These are phyloP conservation scores for Aspergillaceae sp. DNA, from an alignment of 2,329 filamentous ascomycete species.

Conservation along the genomic window DNA sequence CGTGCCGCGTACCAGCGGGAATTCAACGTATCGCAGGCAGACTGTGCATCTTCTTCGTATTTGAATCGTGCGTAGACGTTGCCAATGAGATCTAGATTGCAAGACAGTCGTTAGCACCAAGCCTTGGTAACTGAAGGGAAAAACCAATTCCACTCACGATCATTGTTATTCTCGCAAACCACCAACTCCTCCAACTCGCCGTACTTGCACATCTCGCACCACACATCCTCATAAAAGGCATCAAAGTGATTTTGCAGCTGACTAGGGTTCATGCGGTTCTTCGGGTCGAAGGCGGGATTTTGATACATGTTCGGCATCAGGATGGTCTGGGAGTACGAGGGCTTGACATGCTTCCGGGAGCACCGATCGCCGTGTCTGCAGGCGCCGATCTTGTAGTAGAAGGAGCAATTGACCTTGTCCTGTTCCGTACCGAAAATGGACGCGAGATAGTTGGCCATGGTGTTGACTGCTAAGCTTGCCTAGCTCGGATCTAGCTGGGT, in stretches of 20 bases:
- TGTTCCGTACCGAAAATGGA: slow-evolving; percentile 99
- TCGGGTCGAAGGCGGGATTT: slow-evolving; percentile 93
- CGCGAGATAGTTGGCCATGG: slow-evolving; percentile 95
- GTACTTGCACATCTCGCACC: slow-evolving; percentile 99
- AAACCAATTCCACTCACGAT: slow-evolving; percentile 52
- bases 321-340: slow-evolving; percentile 94
- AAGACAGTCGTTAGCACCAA: slow-evolving; percentile 7
- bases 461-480: slow-evolving; percentile 10
- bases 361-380: slow-evolving; percentile 98
- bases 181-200: slow-evolving; percentile 96
- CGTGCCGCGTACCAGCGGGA: slow-evolving; percentile 92
- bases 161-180: slow-evolving; percentile 99
- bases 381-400: slow-evolving; percentile 99
- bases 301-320: slow-evolving; percentile 98
- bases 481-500: background rate
- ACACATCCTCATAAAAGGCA: slow-evolving; percentile 99
- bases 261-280: slow-evolving; percentile 90
- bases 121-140: background rate
- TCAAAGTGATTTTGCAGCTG: slow-evolving; percentile 99
- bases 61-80: slow-evolving; percentile 99
- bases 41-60: slow-evolving; percentile 93
- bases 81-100: slow-evolving; percentile 69
- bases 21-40: slow-evolving; percentile 89
- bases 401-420: slow-evolving; percentile 99
- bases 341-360: slow-evolving; percentile 98